Percentiles rank a stretch among this genome's conserved stretches.
Evolutionary conservation across 179 eudicot genomes (phyloP).

Genomic region (Beta lomatogona): DNA sequence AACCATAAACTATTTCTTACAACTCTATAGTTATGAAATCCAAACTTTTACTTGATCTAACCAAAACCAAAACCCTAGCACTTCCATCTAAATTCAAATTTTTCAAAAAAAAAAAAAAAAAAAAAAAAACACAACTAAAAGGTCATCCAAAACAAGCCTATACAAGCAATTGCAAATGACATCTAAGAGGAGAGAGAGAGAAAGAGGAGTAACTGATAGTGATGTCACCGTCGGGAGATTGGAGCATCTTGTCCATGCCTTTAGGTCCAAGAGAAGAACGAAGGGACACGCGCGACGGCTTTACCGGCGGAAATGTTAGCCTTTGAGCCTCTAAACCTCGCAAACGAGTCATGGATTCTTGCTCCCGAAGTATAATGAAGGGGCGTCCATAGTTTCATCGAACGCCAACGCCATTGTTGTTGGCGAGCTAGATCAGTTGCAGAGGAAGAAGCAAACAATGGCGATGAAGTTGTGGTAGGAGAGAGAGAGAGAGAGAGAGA

Average conservation of each 20-base stretch:
- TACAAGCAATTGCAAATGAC: background rate
- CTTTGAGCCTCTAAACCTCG: constrained; percentile 94
- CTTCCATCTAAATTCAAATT: background rate
- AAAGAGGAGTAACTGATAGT: constrained; percentile 63
- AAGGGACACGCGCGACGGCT: constrained; percentile 82
- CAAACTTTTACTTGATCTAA: background rate
- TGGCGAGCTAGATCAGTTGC: too few species aligned
- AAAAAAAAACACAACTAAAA: background rate
- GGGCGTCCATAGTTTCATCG: constrained; percentile 91
- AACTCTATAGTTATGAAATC: too few species aligned
- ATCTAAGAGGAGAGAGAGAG: constrained; percentile 4
- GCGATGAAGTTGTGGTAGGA: background rate
- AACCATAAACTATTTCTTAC: too few species aligned
- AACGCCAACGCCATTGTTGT: constrained; percentile 78
- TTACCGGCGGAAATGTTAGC: constrained; percentile 87
- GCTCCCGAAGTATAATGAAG: constrained; percentile 76
- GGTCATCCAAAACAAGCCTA: background rate
- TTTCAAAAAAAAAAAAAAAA: too few species aligned
- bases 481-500: background rate
- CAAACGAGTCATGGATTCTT: constrained; percentile 66
- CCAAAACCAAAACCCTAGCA: constrained; percentile 9
- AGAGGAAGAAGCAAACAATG: background rate
- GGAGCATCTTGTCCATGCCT: constrained; percentile 99
- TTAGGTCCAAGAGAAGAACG: constrained; percentile 95
- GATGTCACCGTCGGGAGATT: constrained; percentile 94